Evolutionary conservation across 2,329 filamentous ascomycete genomes (phyloP).

Genomic region (Blumeria hordei): DNA sequence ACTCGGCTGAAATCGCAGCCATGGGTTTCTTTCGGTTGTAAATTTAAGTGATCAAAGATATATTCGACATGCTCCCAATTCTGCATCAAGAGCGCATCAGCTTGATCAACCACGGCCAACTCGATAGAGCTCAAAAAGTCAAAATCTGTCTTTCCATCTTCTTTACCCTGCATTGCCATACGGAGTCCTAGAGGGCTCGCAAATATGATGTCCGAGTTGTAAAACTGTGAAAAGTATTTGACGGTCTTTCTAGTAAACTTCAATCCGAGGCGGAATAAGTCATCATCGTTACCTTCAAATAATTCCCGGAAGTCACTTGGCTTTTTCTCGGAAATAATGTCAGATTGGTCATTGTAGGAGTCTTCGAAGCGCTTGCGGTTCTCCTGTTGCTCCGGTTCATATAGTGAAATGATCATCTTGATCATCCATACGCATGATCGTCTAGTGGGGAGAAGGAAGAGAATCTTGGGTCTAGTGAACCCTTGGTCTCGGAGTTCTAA

Average conservation of each 20-base stretch:
- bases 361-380: constrained; percentile 86
- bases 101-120: constrained; percentile 71
- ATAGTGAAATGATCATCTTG: constrained; percentile 51
- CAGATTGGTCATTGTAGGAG: constrained; percentile 45
- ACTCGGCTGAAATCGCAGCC: constrained; percentile 87
- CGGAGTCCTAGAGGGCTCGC: constrained; percentile 75
- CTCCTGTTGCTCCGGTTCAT: constrained; percentile 73
- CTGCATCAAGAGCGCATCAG: constrained; percentile 85
- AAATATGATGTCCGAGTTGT: constrained; percentile 85
- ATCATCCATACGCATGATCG: constrained; percentile 63
- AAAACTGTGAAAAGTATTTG: constrained; percentile 88
- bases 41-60: constrained; percentile 77
- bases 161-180: constrained; percentile 62
- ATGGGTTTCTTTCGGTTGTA: constrained; percentile 70
- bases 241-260: constrained; percentile 93
- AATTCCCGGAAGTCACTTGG: constrained; percentile 72
- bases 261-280: constrained; percentile 87
- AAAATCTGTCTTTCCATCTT: constrained; percentile 44
- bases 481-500: constrained; percentile 75
- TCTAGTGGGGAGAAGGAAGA: constrained; percentile 74
- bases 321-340: constrained; percentile 46
- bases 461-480: constrained; percentile 79
- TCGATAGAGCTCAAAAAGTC: constrained; percentile 93
- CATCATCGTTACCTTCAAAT: constrained; percentile 87
- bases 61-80: constrained; percentile 94